Conservation (phyloP, 306 rosid genomes). For the Ormosia semicastrata region DNA sequence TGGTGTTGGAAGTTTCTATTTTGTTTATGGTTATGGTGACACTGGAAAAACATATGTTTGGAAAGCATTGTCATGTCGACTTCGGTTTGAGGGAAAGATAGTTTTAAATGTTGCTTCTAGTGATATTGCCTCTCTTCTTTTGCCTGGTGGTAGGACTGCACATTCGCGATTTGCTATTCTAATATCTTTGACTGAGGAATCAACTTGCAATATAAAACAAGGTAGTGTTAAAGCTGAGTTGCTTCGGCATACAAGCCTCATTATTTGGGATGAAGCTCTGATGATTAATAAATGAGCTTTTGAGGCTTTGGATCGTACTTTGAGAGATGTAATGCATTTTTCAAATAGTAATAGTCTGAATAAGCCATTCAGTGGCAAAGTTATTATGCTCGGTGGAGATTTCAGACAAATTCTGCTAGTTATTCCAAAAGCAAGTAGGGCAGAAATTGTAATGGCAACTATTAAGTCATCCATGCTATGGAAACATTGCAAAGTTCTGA, state of each 20-base stretch:
- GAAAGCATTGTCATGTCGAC: too few species aligned
- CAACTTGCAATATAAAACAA: too few species aligned
- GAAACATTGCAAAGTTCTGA: not conserved
- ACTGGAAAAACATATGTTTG: too few species aligned
- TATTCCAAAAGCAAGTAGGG: not conserved
- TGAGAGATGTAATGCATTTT: not conserved
- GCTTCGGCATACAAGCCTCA: not conserved
- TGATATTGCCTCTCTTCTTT: too few species aligned
- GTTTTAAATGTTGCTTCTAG: not conserved
- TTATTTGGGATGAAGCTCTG: too few species aligned
- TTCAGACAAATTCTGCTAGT: too few species aligned
- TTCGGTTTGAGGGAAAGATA: too few species aligned
- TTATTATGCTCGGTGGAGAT: too few species aligned
- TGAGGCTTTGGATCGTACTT: not conserved
- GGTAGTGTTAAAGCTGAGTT: not conserved
- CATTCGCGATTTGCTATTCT: not conserved
- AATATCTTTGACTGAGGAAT: not conserved
- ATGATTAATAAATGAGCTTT: not conserved
- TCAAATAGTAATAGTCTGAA: not conserved
- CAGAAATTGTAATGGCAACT: not conserved
- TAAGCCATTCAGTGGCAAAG: not conserved
- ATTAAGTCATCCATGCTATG: not conserved
- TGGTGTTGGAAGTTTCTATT: too few species aligned
- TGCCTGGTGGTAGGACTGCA: not conserved
- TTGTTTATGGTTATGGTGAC: too few species aligned